These are phyloP conservation scores for Malassezia restricta DNA, from an alignment of 1,284 basidiomycete species.

Conservation along the genomic window DNA sequence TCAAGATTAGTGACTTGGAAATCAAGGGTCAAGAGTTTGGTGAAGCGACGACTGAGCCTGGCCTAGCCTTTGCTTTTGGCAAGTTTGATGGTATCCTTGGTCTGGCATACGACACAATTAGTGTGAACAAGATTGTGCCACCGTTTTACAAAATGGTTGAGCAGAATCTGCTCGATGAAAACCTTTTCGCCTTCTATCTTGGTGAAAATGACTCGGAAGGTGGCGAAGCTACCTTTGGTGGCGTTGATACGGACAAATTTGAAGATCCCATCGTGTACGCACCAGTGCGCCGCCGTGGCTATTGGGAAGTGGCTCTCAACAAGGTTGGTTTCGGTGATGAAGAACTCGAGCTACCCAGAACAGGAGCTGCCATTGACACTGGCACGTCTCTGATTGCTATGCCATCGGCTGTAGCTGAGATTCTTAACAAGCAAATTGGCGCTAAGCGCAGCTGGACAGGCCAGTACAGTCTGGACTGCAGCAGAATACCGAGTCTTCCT, in stretches of 20 bases:
- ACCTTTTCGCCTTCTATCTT: slow-evolving; percentile 88
- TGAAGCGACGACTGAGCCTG: slow-evolving; percentile 91
- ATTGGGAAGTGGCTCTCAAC: slow-evolving; percentile 60
- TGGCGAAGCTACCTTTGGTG: slow-evolving; percentile 87
- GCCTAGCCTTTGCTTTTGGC: slow-evolving; percentile 81
- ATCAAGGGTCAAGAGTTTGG: slow-evolving; percentile 79
- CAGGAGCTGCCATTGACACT: slow-evolving; percentile 65
- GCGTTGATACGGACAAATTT: slow-evolving; percentile 69
- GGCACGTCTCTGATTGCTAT: slow-evolving; percentile 81
- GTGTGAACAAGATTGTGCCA: slow-evolving; percentile 83
- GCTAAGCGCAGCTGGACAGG: slow-evolving; percentile 40
- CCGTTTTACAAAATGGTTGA: slow-evolving; percentile 93
- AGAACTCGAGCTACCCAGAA: slow-evolving; percentile 66
- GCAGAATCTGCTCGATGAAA: slow-evolving; percentile 66
- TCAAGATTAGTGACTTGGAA: slow-evolving; percentile 71
- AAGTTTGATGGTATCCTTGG: slow-evolving; percentile 92
- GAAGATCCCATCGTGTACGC: slow-evolving; percentile 73
- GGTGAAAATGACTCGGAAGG: slow-evolving; percentile 76
- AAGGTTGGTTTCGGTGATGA: slow-evolving; percentile 54
- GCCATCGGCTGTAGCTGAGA: slow-evolving; percentile 88
- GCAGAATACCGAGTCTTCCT: slow-evolving; percentile 70
- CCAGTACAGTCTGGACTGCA: slow-evolving; percentile 60
- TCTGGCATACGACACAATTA: slow-evolving; percentile 88
- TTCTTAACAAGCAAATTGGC: slow-evolving; percentile 77
- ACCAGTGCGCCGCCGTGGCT: slow-evolving; percentile 86